These are phyloP conservation scores for Hygrocybe punicea DNA, from an alignment of 768 basidiomycete species.

Conservation along the genomic window DNA sequence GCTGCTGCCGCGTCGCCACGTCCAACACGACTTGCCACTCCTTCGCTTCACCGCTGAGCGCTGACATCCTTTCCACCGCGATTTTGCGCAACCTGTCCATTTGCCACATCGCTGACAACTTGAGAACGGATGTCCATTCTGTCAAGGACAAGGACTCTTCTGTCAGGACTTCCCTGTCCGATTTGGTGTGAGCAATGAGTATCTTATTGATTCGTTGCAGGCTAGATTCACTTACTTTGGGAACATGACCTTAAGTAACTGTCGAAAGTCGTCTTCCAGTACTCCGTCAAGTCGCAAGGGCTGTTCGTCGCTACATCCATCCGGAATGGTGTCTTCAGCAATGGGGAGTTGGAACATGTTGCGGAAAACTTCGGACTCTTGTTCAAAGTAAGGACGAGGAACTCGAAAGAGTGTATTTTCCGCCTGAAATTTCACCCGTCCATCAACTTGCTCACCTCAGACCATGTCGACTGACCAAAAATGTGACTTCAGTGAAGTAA, in stretches of 20 bases:
- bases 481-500: not conserved
- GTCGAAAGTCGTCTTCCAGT: conserved; percentile 4
- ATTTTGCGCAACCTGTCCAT: not conserved
- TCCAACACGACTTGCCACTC: not conserved
- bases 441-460: too few relatives aligned
- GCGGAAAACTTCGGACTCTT: conserved; percentile 7
- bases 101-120: conserved; percentile 6
- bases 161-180: not conserved
- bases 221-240: conserved; percentile 1
- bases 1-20: not conserved
- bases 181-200: not conserved
- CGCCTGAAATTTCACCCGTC: conserved; percentile 2
- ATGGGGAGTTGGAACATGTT: conserved; percentile 11
- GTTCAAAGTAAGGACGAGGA: conserved; percentile 8
- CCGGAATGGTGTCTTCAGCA: not conserved
- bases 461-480: too few relatives aligned
- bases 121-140: conserved; percentile 8
- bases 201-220: too few relatives aligned
- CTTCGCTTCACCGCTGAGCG: not conserved
- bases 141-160: not conserved
- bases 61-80: too few relatives aligned
- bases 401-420: conserved; percentile 9
- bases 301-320: conserved; percentile 8
- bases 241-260: conserved; percentile 8
- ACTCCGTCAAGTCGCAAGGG: conserved; percentile 11